Conservation (phyloP, 129 eudicot species). For the Flaveria sonorensis region DNA sequence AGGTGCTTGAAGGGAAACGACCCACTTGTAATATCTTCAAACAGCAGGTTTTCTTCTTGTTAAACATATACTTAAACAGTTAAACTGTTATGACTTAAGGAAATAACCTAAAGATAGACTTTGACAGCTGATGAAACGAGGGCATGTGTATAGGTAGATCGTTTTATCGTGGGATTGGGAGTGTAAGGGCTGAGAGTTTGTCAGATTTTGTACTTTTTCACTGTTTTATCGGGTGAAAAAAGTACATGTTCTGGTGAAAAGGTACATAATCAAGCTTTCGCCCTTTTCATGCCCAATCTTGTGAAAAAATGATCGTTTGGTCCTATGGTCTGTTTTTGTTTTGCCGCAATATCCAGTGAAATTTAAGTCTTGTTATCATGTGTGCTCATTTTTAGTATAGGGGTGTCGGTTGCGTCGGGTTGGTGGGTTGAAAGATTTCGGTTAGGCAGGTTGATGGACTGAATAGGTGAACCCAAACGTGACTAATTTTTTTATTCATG, state of each 20-base stretch:
- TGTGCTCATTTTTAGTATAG: too few relatives aligned
- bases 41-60: constrained; percentile 62
- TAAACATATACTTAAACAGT: not conserved
- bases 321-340: too few relatives aligned
- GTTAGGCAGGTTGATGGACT: too few relatives aligned
- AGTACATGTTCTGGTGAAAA: too few relatives aligned
- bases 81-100: not conserved
- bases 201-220: not conserved
- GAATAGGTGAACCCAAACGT: too few relatives aligned
- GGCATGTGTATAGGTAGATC: not conserved
- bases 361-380: too few relatives aligned
- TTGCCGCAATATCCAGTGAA: too few relatives aligned
- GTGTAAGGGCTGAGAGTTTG: not conserved
- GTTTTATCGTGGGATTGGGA: not conserved
- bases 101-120: not conserved
- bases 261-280: not conserved
- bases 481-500: too few relatives aligned
- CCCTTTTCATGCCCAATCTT: not conserved
- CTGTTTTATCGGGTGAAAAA: not conserved
- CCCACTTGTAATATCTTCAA: constrained; percentile 92
- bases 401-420: too few relatives aligned
- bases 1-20: constrained; percentile 90
- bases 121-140: not conserved
- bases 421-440: too few relatives aligned
- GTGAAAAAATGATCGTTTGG: too few relatives aligned